Conservation (phyloP, 2,329 filamentous ascomycete genomes). For the Exophiala bonariae region DNA sequence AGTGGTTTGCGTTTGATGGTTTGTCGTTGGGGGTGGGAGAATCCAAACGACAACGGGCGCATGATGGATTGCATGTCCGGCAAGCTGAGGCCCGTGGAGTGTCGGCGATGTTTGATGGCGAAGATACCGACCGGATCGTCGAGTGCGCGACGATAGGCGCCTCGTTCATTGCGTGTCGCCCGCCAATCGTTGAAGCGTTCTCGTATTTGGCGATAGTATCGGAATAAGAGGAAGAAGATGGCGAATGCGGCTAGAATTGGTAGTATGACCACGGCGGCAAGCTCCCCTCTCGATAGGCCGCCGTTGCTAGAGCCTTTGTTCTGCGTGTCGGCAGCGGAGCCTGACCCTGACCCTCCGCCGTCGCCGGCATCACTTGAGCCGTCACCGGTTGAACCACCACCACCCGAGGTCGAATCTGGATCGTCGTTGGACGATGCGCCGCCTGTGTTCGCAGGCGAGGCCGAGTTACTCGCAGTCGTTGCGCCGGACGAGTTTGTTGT, state of each 20-base stretch:
- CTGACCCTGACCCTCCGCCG: conserved; percentile 1
- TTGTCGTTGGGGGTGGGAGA: conserved; percentile 10
- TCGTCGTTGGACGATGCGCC: neutral
- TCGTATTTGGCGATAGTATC: conserved; percentile 18
- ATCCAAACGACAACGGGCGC: conserved; percentile 21
- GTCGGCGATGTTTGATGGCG: neutral
- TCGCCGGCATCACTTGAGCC: neutral
- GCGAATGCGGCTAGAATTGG: conserved; percentile 14
- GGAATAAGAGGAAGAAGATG: conserved; percentile 17
- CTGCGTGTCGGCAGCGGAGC: conserved; percentile 6
- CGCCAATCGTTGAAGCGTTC: conserved; percentile 14
- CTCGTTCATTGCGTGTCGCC: conserved; percentile 13
- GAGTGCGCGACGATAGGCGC: conserved; percentile 20
- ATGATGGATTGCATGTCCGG: conserved; percentile 11
- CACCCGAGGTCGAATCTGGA: conserved; percentile 4
- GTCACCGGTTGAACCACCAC: conserved; percentile 4
- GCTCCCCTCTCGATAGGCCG: conserved; percentile 19
- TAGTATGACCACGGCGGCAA: conserved; percentile 19
- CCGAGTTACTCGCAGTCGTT: neutral
- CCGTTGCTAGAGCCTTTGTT: conserved; percentile 1
- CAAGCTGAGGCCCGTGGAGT: conserved; percentile 7
- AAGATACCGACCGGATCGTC: conserved; percentile 15
- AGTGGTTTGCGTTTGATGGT: conserved; percentile 16
- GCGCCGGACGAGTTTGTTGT: neutral
- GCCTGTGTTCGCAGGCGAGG: neutral